phyloP scores from a whole-genome alignment of 768 basidiomycete species.

The Lentinula aciculospora region DNA sequence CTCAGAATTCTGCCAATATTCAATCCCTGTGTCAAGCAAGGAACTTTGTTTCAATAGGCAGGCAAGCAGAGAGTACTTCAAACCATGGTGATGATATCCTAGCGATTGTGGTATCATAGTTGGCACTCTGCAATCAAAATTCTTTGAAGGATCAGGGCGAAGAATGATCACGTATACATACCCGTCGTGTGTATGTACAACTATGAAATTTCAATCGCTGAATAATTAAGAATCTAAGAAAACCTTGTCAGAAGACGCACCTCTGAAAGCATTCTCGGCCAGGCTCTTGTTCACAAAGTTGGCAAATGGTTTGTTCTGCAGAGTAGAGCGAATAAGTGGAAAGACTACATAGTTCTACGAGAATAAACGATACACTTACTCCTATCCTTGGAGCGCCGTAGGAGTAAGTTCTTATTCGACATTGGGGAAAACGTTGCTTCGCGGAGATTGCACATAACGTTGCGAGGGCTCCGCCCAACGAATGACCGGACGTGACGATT shows the following conservation, averaged over 20 bases:
- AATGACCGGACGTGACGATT: constrained; percentile 47
- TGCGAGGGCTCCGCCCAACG: constrained; percentile 48
- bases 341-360: neutral
- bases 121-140: constrained; percentile 34
- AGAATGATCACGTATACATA: constrained; percentile 12
- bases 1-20: constrained; percentile 44
- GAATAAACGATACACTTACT: constrained; percentile 20
- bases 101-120: constrained; percentile 42
- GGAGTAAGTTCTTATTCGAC: constrained; percentile 36
- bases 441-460: constrained; percentile 41
- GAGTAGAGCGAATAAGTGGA: neutral
- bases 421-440: constrained; percentile 33
- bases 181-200: constrained; percentile 49
- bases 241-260: constrained; percentile 20
- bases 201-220: constrained; percentile 18
- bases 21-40: constrained; percentile 27
- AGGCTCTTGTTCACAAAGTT: constrained; percentile 37
- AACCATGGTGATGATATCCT: constrained; percentile 53
- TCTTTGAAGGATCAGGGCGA: neutral
- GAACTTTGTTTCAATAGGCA: neutral
- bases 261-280: constrained; percentile 35
- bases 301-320: constrained; percentile 41
- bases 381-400: constrained; percentile 47
- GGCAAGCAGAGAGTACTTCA: neutral
- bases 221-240: neutral